Evolutionary conservation across 1,139 yeast species (phyloP), one percentile per base, ranked within the genome.

Genomic region (Taiozyma sp.): DNA sequence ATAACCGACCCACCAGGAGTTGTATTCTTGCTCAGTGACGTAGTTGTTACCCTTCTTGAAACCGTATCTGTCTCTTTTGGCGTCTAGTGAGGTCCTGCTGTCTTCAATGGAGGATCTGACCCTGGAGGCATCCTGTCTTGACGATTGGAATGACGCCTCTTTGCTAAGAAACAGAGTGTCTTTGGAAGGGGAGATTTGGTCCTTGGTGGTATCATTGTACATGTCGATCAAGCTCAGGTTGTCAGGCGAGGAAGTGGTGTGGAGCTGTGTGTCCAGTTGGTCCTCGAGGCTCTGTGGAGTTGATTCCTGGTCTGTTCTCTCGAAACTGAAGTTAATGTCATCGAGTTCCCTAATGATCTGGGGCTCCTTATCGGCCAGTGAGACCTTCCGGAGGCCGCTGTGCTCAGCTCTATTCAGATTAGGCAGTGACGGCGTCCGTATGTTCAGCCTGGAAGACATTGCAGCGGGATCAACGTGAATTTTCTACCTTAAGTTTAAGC

Each of bases 21-120:
- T 82, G 65, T 88, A 89, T 43, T 80, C 80, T n/a, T 70, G 70
- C 46, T 70, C 73, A 7, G 86, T 61, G 16, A 84, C 72, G 55
- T 70, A 80, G 43, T 72, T 70, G 16, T 81, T 78, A 30, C 75
- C 76, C 64, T 89, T 91, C 58, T 81, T 83, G 70, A 92, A 92
- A 2, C 98, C 98, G 64, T 92, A 92, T 46, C 92, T 70, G 66
- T 92, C 98, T 51, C 81, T 74, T 39, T 75, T 41, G 0, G 61
- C 59, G 4, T 46, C 23, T 8, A 56, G 28, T 2, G 46, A 30
- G 5, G 61, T 55, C 8, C 49, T 45, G 1, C 43, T 32, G 27
- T 51, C 57, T 39, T 61, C 65, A 5, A 61, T 59, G 6, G 61
- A 56, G 2, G 47, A 30, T 30, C 65, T 50, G 22, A 61, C 54